Base-by-base conservation (phyloP, 2,329 filamentous ascomycete species). In the Geosmithia morbida region DNA sequence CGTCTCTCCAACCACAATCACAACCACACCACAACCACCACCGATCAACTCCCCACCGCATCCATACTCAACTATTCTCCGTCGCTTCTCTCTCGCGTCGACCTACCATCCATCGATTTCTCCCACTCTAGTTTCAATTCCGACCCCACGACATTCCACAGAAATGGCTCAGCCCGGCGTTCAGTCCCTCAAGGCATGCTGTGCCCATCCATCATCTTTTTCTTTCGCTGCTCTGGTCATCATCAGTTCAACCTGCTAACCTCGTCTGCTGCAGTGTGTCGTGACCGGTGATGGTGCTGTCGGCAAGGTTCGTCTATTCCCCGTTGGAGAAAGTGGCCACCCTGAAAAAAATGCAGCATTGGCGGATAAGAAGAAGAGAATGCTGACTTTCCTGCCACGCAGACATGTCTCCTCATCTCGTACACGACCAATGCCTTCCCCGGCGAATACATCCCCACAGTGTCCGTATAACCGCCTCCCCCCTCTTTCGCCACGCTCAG, bases 341-440 rank as follows among this genome's bases (percentile, higher is more conserved):
- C 18, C 8, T 19, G 13, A 3, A 8, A 33, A 46, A 46, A 37
- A 37, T 37, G 11, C 33, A 3, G 33, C 13, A 13, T 37, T 13
- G 13, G 33, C 8, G 22, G 22, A 26, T 8, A 26, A 37, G 33
- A 37, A 3, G 33, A 37, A 37, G 33, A 37, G 14, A 37, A 37
- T 37, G 49, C 63, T 66, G 56, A 66, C 59, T 44, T 37, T 20
- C 8, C 22, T 48, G 22, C 56, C 46, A 41, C 52, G 95, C 51
- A 96, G 90, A 98, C 92, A 75, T 98, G 92, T 74, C 82, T 98
- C 51, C 82, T 98, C 59, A 98, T 98, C 65, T 97, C 90, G 47
- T 98, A 98, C 72, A 97, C 92, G 53, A 98, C 92, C 53, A 98
- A 97, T 72, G 92, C 92, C 55, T 98, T 98, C 66, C 92, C 92